Percentiles rank a stretch among this genome's conserved stretches.
Evolutionary conservation across 371 early-diverging fungal species (phyloP).

Genomic region (Rhizopus sp.): DNA sequence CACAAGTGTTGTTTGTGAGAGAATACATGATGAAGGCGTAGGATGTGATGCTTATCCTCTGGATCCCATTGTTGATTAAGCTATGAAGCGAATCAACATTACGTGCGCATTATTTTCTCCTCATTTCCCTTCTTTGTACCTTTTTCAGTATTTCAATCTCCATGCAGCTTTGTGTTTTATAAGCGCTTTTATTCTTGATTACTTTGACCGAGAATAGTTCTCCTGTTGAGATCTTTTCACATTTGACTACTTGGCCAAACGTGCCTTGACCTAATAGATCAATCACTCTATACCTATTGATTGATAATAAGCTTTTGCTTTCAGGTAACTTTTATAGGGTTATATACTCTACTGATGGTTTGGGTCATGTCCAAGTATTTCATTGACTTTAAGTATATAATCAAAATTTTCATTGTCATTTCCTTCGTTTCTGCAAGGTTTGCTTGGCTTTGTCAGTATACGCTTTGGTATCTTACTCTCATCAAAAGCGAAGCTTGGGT

Average conservation of each 20-base stretch:
- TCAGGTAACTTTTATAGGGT: neutral
- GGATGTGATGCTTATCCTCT: conserved; percentile 81
- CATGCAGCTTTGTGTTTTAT: conserved; percentile 92
- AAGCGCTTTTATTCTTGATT: conserved; percentile 93
- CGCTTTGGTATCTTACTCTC: conserved; percentile 79
- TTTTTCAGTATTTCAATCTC: conserved; percentile 92
- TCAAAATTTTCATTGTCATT: conserved; percentile 93
- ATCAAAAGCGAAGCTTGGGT: conserved; percentile 76
- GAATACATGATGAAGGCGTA: conserved; percentile 88
- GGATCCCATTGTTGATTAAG: conserved; percentile 79
- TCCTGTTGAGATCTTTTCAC: conserved; percentile 82
- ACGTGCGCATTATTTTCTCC: neutral
- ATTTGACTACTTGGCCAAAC: conserved; percentile 98
- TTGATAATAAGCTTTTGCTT: neutral
- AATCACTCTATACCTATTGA: conserved; percentile 75
- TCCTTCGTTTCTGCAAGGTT: conserved; percentile 86
- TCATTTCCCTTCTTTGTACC: conserved; percentile 35
- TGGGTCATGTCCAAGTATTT: conserved; percentile 78
- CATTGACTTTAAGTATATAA: conserved; percentile 94
- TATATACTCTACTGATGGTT: conserved; percentile 70
- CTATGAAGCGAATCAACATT: conserved; percentile 28
- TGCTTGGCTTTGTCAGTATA: conserved; percentile 91
- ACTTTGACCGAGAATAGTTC: conserved; percentile 94
- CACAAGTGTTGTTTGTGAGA: conserved; percentile 93
- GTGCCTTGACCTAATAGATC: conserved; percentile 96